Base-by-base conservation (phyloP, 1,284 basidiomycete genomes). In the Amylostereum chailletii region DNA sequence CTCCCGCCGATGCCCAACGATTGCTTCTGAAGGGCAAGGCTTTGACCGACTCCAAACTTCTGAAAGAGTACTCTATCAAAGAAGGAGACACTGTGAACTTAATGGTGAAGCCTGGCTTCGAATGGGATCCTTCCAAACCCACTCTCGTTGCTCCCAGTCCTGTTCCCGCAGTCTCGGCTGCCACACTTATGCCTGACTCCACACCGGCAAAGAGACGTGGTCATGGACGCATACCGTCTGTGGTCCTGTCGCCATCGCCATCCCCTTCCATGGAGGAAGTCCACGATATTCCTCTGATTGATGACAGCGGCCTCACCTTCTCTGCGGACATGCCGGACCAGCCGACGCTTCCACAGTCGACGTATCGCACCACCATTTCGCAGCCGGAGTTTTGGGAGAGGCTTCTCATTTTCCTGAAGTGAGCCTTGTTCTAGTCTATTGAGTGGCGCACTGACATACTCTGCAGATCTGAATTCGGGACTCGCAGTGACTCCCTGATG, bases 1-100 rank as follows among this genome's bases (percentile, higher is more conserved):
- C 90, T 0, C 77, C 85, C 5, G 79, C 83, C 45, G 79, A 86
- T 60, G 73, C 76, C 26, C 92, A 95, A 66, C 76, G 94, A 2
- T 77, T 94, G 5, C 72, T 97, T 6, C 75, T 94, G 51, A 95
- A 94, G 67, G 94, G 94, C 51, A 97, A 97, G 65, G 91, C 87
- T 0, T 77, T 96, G 54, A 83, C 80, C 29, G 93, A 95, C 68
- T 71, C 69, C 38, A 94, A 93, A 64, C 77, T 97, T 4, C 69
- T 96, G 40, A 84, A 86, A 62, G 94, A 96, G 64, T 97, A 95
- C 70, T 79, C 71, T 57, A 75, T 94, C 58, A 80, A 83, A 58
- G 77, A 84, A 58, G 88, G 86, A 10, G 82, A 88, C 53, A 85
- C 81, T 30, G 71, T 95, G 57, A 92, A 86, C 64, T 72, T 97